phyloP scores from a whole-genome alignment of 2,329 filamentous ascomycete species.

The Lachnellula hyalina region DNA sequence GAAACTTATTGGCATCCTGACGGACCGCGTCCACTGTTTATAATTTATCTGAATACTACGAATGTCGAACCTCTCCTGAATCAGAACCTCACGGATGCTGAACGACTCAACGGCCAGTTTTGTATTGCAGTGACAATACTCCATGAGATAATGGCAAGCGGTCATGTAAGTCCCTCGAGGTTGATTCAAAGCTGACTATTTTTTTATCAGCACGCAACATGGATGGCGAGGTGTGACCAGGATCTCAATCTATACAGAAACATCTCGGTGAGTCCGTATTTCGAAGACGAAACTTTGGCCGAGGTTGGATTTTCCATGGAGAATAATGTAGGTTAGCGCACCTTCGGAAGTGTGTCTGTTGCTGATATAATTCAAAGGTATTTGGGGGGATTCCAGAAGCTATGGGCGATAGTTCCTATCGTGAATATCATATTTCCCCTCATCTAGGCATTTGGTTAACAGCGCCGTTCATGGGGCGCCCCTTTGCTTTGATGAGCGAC shows the following conservation, averaged over 20 bases:
- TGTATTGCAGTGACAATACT: not conserved
- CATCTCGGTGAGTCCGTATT: slow-evolving; percentile 7
- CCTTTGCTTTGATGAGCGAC: not conserved
- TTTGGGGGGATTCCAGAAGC: slow-evolving; percentile 1
- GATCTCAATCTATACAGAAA: not conserved
- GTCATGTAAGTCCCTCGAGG: not conserved
- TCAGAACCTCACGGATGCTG: not conserved
- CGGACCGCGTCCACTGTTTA: not conserved
- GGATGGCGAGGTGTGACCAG: slow-evolving; percentile 9
- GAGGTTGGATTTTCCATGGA: slow-evolving; percentile 19
- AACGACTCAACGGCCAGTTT: not conserved
- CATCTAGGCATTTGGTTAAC: not conserved
- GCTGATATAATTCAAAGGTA: not conserved
- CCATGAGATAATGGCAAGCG: slow-evolving; percentile 1
- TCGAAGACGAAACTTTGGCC: slow-evolving; percentile 10
- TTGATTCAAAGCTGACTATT: not conserved
- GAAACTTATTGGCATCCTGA: not conserved
- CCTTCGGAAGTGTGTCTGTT: not conserved
- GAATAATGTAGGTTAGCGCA: slow-evolving; percentile 6
- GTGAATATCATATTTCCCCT: not conserved
- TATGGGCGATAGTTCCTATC: not conserved
- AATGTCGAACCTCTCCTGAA: not conserved
- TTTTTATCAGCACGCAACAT: slow-evolving; percentile 1
- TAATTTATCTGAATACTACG: not conserved
- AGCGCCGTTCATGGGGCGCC: not conserved